phyloP scores from a whole-genome alignment of 805 yeast genomes.

The Metschnikowia matae region DNA sequence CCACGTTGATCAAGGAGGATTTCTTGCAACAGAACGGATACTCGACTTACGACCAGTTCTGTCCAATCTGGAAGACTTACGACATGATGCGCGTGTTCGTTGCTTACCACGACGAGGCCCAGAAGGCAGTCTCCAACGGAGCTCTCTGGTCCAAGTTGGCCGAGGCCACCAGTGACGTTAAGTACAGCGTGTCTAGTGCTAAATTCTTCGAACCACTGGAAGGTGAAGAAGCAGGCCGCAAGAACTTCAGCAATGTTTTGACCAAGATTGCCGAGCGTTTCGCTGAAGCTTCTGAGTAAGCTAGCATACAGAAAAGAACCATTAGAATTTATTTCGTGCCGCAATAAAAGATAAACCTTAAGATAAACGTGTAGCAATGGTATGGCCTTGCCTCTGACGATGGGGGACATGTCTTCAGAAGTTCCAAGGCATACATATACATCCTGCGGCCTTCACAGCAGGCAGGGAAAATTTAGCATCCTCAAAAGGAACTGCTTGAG shows the following conservation, averaged over 20 bases:
- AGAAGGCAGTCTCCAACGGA: constrained; percentile 91
- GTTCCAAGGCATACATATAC: constrained; percentile 1
- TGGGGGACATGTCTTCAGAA: background rate
- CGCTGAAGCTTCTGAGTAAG: constrained; percentile 89
- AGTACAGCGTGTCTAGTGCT: constrained; percentile 89
- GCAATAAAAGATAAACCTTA: constrained; percentile 2
- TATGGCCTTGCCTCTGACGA: background rate
- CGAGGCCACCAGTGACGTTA: constrained; percentile 85
- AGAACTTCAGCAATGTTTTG: constrained; percentile 73
- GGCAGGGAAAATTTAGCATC: constrained; percentile 7
- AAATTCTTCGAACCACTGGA: constrained; percentile 94
- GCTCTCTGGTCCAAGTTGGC: constrained; percentile 91
- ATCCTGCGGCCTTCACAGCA: background rate
- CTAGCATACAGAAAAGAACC: constrained; percentile 2
- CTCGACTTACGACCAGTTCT: constrained; percentile 96
- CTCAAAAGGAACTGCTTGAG: constrained; percentile 11
- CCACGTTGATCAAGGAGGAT: constrained; percentile 90
- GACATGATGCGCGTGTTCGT: constrained; percentile 97
- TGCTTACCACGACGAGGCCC: constrained; percentile 93
- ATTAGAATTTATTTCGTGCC: constrained; percentile 7
- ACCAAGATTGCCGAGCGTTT: constrained; percentile 80
- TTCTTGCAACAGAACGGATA: constrained; percentile 99
- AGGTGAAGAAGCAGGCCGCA: constrained; percentile 75
- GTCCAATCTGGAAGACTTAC: constrained; percentile 98
- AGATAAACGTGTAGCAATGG: background rate